Evolutionary conservation across 192 early-diverging fungal genomes (phyloP), one percentile per base, ranked within the genome.

Genomic region (Geranomyces variabilis): DNA sequence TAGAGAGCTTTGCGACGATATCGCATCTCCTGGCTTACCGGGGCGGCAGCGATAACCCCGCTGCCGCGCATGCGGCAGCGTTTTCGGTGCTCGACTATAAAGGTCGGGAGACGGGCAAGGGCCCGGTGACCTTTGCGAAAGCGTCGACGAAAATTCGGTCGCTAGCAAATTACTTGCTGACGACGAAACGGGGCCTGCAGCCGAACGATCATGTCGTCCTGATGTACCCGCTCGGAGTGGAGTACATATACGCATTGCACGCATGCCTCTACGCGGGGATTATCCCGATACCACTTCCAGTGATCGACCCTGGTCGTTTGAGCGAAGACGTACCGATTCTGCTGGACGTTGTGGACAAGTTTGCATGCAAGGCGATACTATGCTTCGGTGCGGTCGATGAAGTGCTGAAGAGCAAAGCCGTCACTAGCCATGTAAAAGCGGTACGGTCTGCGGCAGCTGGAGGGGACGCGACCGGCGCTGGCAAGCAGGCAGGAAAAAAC

Each of bases 191-290:
- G 87, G 0, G 58, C 29, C 31, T 90, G 21, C 80, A 78, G 29
- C 66, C 87, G 0, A 84, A 83, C 8, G 84, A 85, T 33, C 82
- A 85, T 43, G 86, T 88, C 8, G 69, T 94, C 6, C 71, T 94
- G 26, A 73, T 91, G 1, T 85, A 89, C 43, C 76, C 90, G 13
- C 88, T 84, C 53, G 84, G 90, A n/a, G 64, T 90, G 19, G 92
- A 93, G 62, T 89, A 88, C 75, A 77, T 91, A 2, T 74, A 82
- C 12, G 83, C 88, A 0, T 65, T 95, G 10, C 90, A 91, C 76
- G 92, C 93, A 26, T 95, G 93, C 75, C 79, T 94, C 69, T 83
- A 89, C n/a, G 80, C 92, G 1, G 93, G 93, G 31, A 81, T 90
- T 0, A 74, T 91, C 1, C 81, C 89, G 12, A 89, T 95, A 28